Conservation (phyloP, 306 rosid genomes). For the Echinosophora koreensis region DNA sequence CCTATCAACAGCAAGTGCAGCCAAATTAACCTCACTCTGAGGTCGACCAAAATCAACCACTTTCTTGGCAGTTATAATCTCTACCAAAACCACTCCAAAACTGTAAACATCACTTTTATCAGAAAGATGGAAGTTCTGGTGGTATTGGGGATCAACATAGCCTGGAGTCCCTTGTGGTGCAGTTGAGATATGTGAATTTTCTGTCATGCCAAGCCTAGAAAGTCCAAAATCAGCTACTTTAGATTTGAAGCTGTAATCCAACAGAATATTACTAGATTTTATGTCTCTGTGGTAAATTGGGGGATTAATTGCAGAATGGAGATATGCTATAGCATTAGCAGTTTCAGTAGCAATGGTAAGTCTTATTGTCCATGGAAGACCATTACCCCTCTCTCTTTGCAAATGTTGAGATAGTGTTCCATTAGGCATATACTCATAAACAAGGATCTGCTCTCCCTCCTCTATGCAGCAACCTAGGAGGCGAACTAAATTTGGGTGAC, state of each 20-base stretch:
- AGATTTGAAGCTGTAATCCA: conserved; percentile 82
- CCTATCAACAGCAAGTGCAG: conserved; percentile 95
- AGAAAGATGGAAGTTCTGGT: conserved; percentile 93
- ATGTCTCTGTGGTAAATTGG: conserved; percentile 98
- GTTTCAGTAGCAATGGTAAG: conserved; percentile 93
- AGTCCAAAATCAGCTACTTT: conserved; percentile 99
- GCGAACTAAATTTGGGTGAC: conserved; percentile 93
- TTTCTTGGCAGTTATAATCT: conserved; percentile 92
- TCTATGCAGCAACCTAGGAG: conserved; percentile 96
- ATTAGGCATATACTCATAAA: conserved; percentile 90
- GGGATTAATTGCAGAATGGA: conserved; percentile 84
- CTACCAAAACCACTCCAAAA: conserved; percentile 91
- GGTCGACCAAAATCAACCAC: conserved; percentile 93
- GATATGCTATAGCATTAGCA: conserved; percentile 90
- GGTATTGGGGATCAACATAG: conserved; percentile 97
- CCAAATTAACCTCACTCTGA: conserved; percentile 81
- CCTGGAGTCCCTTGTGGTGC: conserved; percentile 99
- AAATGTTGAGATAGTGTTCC: conserved; percentile 92
- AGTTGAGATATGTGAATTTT: conserved; percentile 88
- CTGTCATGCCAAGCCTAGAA: conserved; percentile 90
- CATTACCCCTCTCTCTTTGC: conserved; percentile 73
- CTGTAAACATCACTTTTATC: conserved; percentile 98
- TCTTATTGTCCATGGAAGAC: conserved; percentile 88
- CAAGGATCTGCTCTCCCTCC: conserved; percentile 89
- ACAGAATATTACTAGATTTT: conserved; percentile 88